Percentiles rank a stretch among this genome's conserved stretches.
phyloP scores from a whole-genome alignment of 495 filamentous ascomycete species.

The Lasiosphaeria miniovina region DNA sequence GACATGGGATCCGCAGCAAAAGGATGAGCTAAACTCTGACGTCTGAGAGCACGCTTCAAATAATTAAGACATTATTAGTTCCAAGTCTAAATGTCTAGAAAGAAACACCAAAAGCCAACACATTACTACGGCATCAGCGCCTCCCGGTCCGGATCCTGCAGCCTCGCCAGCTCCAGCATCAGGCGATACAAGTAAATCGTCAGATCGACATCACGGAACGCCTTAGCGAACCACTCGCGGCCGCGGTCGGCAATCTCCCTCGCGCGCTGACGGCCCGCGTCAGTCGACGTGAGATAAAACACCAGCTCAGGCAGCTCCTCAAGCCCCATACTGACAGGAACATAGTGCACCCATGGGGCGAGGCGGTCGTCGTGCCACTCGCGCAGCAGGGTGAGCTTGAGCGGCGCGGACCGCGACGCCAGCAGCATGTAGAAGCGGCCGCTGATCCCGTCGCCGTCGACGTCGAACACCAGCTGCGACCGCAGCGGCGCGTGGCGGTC shows the following conservation, averaged over 20 bases:
- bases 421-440: slow-evolving; percentile 51
- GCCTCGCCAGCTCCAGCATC: slow-evolving; percentile 43
- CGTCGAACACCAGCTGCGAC: slow-evolving; percentile 36
- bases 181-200: slow-evolving; percentile 43
- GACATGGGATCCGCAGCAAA: too few species aligned
- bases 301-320: slow-evolving; percentile 10
- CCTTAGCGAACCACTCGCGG: slow-evolving; percentile 38
- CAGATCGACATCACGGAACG: slow-evolving; percentile 40
- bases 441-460: slow-evolving; percentile 56
- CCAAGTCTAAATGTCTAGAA: too few species aligned
- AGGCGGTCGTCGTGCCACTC: slow-evolving; percentile 60
- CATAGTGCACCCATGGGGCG: slow-evolving; percentile 52
- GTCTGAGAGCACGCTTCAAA: too few species aligned
- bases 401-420: slow-evolving; percentile 34
- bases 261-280: neutral
- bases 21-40: too few species aligned
- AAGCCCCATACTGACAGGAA: slow-evolving; percentile 30
- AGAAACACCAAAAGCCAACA: too few species aligned
- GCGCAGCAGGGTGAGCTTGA: slow-evolving; percentile 50
- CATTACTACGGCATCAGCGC: too few species aligned
- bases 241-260: slow-evolving; percentile 44
- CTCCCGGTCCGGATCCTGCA: slow-evolving; percentile 26
- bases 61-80: too few species aligned
- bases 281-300: too few species aligned
- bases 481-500: too few species aligned